Conservation (phyloP, 805 yeast species). For the Zygoascus ofunaensis region DNA sequence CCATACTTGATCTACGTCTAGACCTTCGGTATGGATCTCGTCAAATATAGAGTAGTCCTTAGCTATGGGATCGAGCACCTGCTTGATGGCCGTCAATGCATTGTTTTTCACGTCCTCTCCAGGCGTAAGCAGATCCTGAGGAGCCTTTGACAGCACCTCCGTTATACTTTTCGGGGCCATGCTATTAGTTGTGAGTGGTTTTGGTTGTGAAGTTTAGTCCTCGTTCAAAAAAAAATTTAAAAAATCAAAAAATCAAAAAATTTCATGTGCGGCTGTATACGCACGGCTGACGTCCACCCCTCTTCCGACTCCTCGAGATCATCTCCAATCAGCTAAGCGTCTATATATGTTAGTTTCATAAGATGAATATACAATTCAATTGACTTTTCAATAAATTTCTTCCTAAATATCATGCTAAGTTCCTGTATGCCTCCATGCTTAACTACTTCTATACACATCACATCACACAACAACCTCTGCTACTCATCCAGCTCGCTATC, state of each 20-base stretch:
- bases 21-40: slow-evolving; percentile 73
- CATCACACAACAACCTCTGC: no score
- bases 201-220: no score
- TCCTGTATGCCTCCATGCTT: no score
- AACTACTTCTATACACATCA: no score
- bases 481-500: slow-evolving; percentile 5
- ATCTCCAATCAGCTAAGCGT: no score
- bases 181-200: no score
- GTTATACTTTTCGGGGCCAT: slow-evolving; percentile 6
- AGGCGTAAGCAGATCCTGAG: slow-evolving; percentile 24
- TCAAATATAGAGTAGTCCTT: slow-evolving; percentile 55
- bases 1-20: slow-evolving; percentile 87
- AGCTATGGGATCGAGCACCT: slow-evolving; percentile 51
- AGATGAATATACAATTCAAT: no score
- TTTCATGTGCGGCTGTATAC: neutral
- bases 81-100: slow-evolving; percentile 32
- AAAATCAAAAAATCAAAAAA: no score
- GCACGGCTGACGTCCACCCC: no score
- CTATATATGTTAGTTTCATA: no score
- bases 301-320: neutral
- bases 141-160: slow-evolving; percentile 12
- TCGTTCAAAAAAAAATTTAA: neutral
- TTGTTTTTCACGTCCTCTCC: slow-evolving; percentile 12
- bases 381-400: no score
- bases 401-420: no score